These are phyloP conservation scores for Aegilops bicornis DNA, from an alignment of 176 grass and related monocot genomes.

Conservation along the genomic window DNA sequence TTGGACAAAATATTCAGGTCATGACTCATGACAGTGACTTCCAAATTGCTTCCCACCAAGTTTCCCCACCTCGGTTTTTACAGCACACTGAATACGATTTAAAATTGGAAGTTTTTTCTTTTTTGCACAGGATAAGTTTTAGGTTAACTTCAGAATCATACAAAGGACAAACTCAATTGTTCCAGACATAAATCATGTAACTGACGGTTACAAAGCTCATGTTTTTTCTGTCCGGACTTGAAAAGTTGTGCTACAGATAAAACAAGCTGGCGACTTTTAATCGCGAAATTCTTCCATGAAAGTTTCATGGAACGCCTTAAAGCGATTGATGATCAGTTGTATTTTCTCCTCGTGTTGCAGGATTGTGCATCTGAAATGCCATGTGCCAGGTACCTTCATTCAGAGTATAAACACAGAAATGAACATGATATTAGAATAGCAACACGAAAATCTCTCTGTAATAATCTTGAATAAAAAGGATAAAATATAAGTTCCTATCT, in stretches of 20 bases:
- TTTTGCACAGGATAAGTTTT: not conserved
- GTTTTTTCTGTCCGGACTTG: not conserved
- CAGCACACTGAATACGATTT: not conserved
- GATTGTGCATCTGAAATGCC: constrained; percentile 88
- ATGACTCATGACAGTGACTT: constrained; percentile 30
- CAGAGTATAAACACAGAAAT: constrained; percentile 22
- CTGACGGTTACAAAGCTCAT: constrained; percentile 1
- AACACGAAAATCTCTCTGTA: not conserved
- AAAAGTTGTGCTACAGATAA: not conserved
- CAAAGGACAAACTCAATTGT: not conserved
- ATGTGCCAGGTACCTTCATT: constrained; percentile 74
- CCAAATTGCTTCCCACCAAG: constrained; percentile 14
- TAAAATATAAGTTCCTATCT: not conserved
- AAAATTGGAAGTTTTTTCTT: not conserved
- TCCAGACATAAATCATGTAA: not conserved
- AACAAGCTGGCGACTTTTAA: not conserved
- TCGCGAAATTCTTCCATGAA: constrained; percentile 64
- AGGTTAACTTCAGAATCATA: not conserved
- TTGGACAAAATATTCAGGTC: constrained; percentile 23
- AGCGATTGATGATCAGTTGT: constrained; percentile 43
- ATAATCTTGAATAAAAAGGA: constrained; percentile 1
- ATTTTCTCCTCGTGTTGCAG: constrained; percentile 71
- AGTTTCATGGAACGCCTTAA: constrained; percentile 64
- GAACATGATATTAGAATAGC: constrained; percentile 24
- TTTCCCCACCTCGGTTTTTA: constrained; percentile 1